Conservation (phyloP, 306 rosid genomes). For the Crataegus laevigata region DNA sequence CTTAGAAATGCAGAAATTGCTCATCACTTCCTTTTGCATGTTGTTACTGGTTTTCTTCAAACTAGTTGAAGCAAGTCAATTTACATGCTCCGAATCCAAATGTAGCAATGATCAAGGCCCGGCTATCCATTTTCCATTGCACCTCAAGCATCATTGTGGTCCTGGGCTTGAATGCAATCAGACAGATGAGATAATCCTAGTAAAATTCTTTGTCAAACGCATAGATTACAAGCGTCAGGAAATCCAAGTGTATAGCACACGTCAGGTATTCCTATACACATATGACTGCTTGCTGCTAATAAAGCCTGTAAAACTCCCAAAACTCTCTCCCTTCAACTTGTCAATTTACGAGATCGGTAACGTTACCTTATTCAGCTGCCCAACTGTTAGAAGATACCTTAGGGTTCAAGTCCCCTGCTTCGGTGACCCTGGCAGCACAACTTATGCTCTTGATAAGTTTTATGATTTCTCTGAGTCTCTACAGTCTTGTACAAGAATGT, state of each 20-base stretch:
- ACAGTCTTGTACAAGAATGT: conserved; percentile 20
- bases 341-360: accelerated
- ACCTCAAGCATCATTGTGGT: not conserved
- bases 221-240: conserved; percentile 28
- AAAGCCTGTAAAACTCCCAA: not conserved
- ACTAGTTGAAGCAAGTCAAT: too few species aligned
- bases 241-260: conserved; percentile 1
- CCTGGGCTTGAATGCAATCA: conserved; percentile 23
- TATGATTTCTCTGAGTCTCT: too few species aligned
- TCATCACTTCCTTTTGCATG: not conserved
- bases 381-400: not conserved
- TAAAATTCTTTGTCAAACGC: conserved; percentile 5
- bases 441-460: accelerated
- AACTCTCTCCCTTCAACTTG: conserved; percentile 10
- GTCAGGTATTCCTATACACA: too few species aligned
- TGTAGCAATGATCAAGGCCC: too few species aligned
- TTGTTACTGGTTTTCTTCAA: too few species aligned
- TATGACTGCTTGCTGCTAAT: not conserved
- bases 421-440: not conserved
- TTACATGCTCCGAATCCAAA: too few species aligned
- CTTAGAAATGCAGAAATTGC: not conserved
- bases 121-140: not conserved
- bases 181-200: not conserved
- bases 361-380: conserved; percentile 22
- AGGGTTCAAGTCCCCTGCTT: not conserved